A percentile compares a stretch with the other conserved stretches of the same genome.
phyloP scores from a whole-genome alignment of 306 rosid genomes.

The Castanea mollissima region DNA sequence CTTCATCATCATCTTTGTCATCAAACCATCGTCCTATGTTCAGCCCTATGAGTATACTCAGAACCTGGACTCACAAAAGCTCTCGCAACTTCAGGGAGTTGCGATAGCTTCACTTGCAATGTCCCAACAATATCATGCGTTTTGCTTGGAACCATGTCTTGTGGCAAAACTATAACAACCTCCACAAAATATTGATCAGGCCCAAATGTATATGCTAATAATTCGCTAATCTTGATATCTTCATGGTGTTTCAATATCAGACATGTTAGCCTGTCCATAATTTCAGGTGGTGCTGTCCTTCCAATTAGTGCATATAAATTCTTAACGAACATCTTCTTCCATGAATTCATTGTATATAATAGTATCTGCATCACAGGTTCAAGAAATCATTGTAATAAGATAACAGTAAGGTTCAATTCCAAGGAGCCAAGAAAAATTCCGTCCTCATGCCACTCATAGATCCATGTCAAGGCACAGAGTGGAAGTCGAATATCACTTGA shows the following conservation, averaged over 20 bases:
- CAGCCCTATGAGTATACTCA: slow-evolving; percentile 71
- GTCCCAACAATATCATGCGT: slow-evolving; percentile 78
- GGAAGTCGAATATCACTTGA: too few relatives aligned
- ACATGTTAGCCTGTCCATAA: too few relatives aligned
- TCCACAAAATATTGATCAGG: slow-evolving; percentile 59
- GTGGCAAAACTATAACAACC: slow-evolving; percentile 73
- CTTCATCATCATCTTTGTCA: background rate
- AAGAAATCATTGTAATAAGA: background rate
- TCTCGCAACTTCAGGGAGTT: slow-evolving; percentile 64
- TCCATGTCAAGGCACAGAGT: too few relatives aligned
- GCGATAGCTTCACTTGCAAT: slow-evolving; percentile 70
- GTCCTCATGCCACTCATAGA: background rate
- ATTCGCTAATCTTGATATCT: slow-evolving; percentile 62
- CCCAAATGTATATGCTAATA: slow-evolving; percentile 73
- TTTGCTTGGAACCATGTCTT: slow-evolving; percentile 49
- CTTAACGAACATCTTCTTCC: too few relatives aligned
- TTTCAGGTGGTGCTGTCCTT: too few relatives aligned
- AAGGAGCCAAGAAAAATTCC: too few relatives aligned
- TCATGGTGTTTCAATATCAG: slow-evolving; percentile 64
- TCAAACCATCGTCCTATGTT: slow-evolving; percentile 44
- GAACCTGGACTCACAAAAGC: slow-evolving; percentile 81
- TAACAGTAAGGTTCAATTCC: too few relatives aligned
- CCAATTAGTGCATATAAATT: too few relatives aligned
- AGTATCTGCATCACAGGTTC: slow-evolving; percentile 37
- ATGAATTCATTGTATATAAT: too few relatives aligned